phyloP scores from a whole-genome alignment of 331 rosid species.

The Telfairia occidentalis region DNA sequence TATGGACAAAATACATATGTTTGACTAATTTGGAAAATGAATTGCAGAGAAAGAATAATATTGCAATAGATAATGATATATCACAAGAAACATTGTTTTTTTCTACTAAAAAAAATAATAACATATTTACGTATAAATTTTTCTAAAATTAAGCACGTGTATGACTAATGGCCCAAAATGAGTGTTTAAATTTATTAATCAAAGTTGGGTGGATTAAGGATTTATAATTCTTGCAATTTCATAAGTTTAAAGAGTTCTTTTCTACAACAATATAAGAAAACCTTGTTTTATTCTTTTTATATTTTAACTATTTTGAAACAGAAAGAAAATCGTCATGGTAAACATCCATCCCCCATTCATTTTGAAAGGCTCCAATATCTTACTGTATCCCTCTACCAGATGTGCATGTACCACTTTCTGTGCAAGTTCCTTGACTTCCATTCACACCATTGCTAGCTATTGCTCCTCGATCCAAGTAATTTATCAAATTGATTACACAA shows the following conservation, averaged over 20 bases:
- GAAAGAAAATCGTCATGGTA: neutral
- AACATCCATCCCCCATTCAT: neutral
- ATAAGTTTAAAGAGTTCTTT: neutral
- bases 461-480: slow-evolving; percentile 86
- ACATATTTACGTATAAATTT: neutral
- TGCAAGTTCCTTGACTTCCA: slow-evolving; percentile 60
- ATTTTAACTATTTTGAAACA: neutral
- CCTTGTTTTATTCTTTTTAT: neutral
- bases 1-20: neutral
- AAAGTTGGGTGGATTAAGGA: neutral
- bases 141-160: neutral
- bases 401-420: slow-evolving; percentile 57
- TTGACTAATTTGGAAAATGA: neutral
- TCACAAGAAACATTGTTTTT: neutral
- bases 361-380: slow-evolving; percentile 21
- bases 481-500: slow-evolving; percentile 52
- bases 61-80: neutral
- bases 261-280: neutral
- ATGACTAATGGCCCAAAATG: neutral
- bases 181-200: neutral
- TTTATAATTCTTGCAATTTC: neutral
- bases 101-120: neutral
- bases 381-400: slow-evolving; percentile 82
- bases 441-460: slow-evolving; percentile 92
- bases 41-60: neutral